Conservation (phyloP, 139 green algal genomes). For the Closterium sp. region DNA sequence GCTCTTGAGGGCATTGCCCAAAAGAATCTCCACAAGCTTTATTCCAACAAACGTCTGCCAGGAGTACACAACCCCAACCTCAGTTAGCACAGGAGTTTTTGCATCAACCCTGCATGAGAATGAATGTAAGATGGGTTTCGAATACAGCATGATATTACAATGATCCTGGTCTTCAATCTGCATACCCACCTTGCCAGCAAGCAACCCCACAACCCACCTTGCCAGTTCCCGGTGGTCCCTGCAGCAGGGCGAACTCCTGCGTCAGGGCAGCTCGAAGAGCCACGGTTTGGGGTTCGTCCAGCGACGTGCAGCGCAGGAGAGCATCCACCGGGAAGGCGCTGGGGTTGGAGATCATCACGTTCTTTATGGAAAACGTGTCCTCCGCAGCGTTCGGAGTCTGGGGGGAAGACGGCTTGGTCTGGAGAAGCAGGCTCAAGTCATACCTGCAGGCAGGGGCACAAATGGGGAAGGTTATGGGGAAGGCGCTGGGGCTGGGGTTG, state of each 20-base stretch:
- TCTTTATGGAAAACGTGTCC: neutral
- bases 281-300: constrained; percentile 55
- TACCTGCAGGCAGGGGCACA: neutral
- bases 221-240: constrained; percentile 72
- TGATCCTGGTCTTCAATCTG: neutral
- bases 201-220: constrained; percentile 2
- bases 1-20: constrained; percentile 57
- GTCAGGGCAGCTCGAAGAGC: constrained; percentile 58
- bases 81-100: no score
- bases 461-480: no score
- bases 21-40: constrained; percentile 55
- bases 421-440: neutral
- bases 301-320: constrained; percentile 22
- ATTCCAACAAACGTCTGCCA: constrained; percentile 69
- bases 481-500: no score
- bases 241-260: constrained; percentile 67
- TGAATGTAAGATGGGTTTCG: neutral
- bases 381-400: neutral
- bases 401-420: neutral
- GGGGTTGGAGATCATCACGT: neutral
- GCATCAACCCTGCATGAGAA: neutral
- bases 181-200: no score
- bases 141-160: neutral
- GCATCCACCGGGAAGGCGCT: neutral
- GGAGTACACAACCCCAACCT: constrained; percentile 12